Evolutionary conservation across 1,284 basidiomycete genomes (phyloP).

Genomic region (Cutaneotrichosporon dermatis): DNA sequence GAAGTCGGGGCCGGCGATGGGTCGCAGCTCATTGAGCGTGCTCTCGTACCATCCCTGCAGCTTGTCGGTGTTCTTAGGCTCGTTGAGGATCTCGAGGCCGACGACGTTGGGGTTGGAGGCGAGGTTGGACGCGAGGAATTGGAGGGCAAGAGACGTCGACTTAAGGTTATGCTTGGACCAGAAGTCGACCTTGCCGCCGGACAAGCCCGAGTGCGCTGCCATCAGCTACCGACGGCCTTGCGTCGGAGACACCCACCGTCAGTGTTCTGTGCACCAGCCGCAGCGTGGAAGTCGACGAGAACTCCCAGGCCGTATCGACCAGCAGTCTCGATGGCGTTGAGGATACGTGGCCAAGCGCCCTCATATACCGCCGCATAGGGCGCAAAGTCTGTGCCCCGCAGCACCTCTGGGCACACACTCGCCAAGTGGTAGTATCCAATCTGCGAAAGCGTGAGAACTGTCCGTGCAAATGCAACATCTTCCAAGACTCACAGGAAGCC

Average conservation of each 20-base stretch:
- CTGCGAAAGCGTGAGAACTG: constrained; percentile 33
- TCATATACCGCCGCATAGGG: constrained; percentile 58
- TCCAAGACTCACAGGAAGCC: constrained; percentile 64
- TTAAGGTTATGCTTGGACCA: constrained; percentile 55
- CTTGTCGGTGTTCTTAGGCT: constrained; percentile 59
- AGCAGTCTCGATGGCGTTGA: constrained; percentile 62
- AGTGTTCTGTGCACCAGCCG: constrained; percentile 51
- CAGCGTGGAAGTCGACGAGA: constrained; percentile 57
- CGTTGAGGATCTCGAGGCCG: constrained; percentile 79
- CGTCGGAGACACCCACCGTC: constrained; percentile 38
- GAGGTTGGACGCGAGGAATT: constrained; percentile 51
- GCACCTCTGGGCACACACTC: constrained; percentile 58
- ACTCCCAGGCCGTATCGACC: constrained; percentile 66
- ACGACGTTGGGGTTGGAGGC: constrained; percentile 61
- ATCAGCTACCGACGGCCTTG: neutral
- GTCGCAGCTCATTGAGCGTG: constrained; percentile 59
- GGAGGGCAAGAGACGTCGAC: constrained; percentile 55
- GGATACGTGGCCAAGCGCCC: constrained; percentile 69
- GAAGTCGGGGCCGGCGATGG: constrained; percentile 54
- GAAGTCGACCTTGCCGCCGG: constrained; percentile 43
- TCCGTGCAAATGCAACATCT: too few relatives aligned
- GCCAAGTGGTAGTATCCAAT: constrained; percentile 74
- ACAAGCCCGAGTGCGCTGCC: constrained; percentile 42
- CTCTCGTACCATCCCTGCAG: constrained; percentile 64
- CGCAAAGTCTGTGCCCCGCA: constrained; percentile 70